phyloP scores from a whole-genome alignment of 2,329 filamentous ascomycete species.

The Proliferodiscus dingleyae region DNA sequence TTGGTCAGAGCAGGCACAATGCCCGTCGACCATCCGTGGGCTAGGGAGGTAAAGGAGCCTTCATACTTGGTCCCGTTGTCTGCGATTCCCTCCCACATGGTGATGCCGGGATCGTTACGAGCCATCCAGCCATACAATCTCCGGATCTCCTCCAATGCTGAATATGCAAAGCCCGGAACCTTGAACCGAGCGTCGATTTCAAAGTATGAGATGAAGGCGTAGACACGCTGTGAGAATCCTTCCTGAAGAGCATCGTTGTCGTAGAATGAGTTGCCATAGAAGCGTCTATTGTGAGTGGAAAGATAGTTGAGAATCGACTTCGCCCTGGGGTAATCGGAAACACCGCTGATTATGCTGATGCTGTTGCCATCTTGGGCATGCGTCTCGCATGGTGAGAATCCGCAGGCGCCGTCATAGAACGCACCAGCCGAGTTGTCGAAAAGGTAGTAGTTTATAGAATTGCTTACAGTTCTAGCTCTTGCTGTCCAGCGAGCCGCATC shows the following conservation, averaged over 20 bases:
- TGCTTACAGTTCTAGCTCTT: constrained; percentile 34
- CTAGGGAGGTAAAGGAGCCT: constrained; percentile 42
- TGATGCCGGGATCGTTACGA: constrained; percentile 40
- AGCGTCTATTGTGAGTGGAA: constrained; percentile 30
- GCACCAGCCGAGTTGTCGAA: constrained; percentile 41
- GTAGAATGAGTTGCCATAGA: constrained; percentile 49
- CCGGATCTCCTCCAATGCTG: constrained; percentile 41
- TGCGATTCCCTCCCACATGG: constrained; percentile 49
- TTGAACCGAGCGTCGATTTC: constrained; percentile 46
- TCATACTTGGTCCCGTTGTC: constrained; percentile 40
- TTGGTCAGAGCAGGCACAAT: constrained; percentile 43
- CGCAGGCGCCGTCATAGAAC: constrained; percentile 40
- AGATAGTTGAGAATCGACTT: constrained; percentile 38
- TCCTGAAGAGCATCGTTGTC: constrained; percentile 38
- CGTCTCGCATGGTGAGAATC: constrained; percentile 18
- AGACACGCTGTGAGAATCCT: constrained; percentile 42
- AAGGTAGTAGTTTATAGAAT: constrained; percentile 32
- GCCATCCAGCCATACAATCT: constrained; percentile 49
- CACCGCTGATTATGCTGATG: constrained; percentile 39
- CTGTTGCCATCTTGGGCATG: constrained; percentile 50
- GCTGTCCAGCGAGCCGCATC: constrained; percentile 39
- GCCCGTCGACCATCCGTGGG: constrained; percentile 49
- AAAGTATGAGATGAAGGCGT: constrained; percentile 49
- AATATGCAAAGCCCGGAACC: constrained; percentile 27
- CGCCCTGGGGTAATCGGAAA: constrained; percentile 28